Base-by-base conservation (phyloP, 2,329 filamentous ascomycete genomes). In the Phaeosphaeriaceae sp. region DNA sequence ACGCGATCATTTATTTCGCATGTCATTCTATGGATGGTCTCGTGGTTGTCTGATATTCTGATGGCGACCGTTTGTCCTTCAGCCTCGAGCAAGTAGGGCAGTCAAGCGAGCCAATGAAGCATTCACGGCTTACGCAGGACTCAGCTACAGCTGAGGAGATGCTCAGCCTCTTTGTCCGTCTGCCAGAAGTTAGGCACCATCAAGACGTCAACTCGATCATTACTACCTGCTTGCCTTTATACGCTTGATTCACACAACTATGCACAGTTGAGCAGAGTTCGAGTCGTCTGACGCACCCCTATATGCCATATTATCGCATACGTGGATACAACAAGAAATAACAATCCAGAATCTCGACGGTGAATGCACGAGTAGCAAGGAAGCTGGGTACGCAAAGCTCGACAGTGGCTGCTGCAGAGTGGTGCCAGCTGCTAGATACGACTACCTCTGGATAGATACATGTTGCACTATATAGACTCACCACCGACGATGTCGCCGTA, bases 401-500 rank as follows among this genome's bases (percentile, higher is more conserved):
- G 22, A 31, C 19, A 17, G 7, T 2, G 22, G 22, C 17, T 48
- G 46, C 27, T 24, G n/a, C n/a, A n/a, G 46, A n/a, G 27, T 48
- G n/a, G 46, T 24, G 17, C 10, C 10, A 2, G 19, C 19, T 15
- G 27, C 17, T 7, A 24, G 24, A n/a, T n/a, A 22, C 24, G 17
- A n/a, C 9, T 48, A 48, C 24, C 9, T 48, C 5, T 51, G 49
- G 49, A 42, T 51, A 7, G 49, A 51, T 27, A 42, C 49, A 11
- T 53, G 51, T 20, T 53, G 51, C 31, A 53, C 48, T 25, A 31
- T n/a, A n/a, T n/a, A n/a, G n/a, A n/a, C n/a, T n/a, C n/a, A n/a
- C n/a, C n/a, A n/a, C n/a, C n/a, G n/a, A n/a, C n/a, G n/a, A n/a
- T n/a, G n/a, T n/a, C n/a, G n/a, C n/a, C n/a, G n/a, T n/a, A n/a